Evolutionary conservation across 2,329 filamentous ascomycete genomes (phyloP), one percentile per base, ranked within the genome.

Genomic region (Penicillium sp.): DNA sequence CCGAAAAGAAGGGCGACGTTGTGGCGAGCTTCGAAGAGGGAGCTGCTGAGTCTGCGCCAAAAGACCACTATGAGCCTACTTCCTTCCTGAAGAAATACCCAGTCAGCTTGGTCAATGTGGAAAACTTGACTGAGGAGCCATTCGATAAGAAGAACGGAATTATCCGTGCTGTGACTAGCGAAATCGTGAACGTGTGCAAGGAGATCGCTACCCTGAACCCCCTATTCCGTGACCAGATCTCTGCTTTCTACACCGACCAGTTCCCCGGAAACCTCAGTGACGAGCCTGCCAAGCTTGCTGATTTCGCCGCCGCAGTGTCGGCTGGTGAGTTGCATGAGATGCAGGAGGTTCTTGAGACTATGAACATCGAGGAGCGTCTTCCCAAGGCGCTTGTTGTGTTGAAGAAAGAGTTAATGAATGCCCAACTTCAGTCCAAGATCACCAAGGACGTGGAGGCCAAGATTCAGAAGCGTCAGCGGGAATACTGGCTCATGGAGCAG

Each of bases 401-500:
- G 64, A 99, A 99, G 80, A 98, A 97, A 76, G 95, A 99, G 78
- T 85, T 97, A 53, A 96, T 98, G 90, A 99, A 98, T 66, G 95
- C 95, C 0, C 91, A 98, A 72, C 81, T 99, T 29, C 93, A 97
- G 74, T 93, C 90, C 56, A 99, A 98, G 81, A 98, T 99, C 57
- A 91, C 90, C 57, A 97, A 97, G 78, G 95, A 99, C 71, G 96
- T 99, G 19, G 95, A 98, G 74, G 91, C 86, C 70, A 97, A 96
- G 78, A 98, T 99, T 53, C 93, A 93, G 68, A 98, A 99, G 78
- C 88, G 93, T 29, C 95, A 99, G 74, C 87, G 95, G 52, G 95
- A 99, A 72, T 99, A 98, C 78, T 98, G 92, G 90, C 81, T 99
- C 47, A 96, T 96, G 91, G 95, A 99, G 77, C 96, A 99, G 75